phyloP scores from a whole-genome alignment of 2,329 filamentous ascomycete genomes.

The Colletotrichum sp. region DNA sequence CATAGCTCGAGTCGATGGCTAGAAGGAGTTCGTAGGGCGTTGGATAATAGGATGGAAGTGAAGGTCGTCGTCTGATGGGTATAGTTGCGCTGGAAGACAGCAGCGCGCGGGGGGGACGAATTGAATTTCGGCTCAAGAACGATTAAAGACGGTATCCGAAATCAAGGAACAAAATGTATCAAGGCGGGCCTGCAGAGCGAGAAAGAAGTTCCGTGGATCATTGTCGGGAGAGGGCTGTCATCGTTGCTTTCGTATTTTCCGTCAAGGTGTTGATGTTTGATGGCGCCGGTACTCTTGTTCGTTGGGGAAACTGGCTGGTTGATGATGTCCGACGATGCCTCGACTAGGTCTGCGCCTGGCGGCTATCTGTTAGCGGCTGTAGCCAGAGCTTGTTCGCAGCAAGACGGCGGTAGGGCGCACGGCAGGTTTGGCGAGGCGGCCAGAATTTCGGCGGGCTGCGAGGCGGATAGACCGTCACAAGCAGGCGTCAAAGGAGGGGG shows the following conservation, averaged over 20 bases:
- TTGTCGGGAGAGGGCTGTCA: constrained; percentile 52
- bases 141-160: constrained; percentile 36
- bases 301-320: background rate
- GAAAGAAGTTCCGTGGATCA: constrained; percentile 57
- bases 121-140: constrained; percentile 16
- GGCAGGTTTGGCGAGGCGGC: constrained; percentile 2
- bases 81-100: constrained; percentile 15
- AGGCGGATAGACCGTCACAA: constrained; percentile 7
- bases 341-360: constrained; percentile 6
- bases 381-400: background rate
- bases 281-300: background rate
- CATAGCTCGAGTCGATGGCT: constrained; percentile 37
- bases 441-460: background rate
- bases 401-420: background rate
- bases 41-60: constrained; percentile 19
- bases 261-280: constrained; percentile 6
- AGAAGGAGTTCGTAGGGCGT: background rate
- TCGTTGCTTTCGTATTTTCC: constrained; percentile 29
- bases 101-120: constrained; percentile 17
- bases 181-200: constrained; percentile 55
- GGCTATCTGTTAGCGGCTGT: constrained; percentile 8
- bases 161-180: constrained; percentile 61
- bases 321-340: background rate
- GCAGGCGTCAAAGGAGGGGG: background rate
- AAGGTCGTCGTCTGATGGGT: constrained; percentile 14